phyloP scores from a whole-genome alignment of 2,329 filamentous ascomycete species.

The Biscogniauxia marginata region DNA sequence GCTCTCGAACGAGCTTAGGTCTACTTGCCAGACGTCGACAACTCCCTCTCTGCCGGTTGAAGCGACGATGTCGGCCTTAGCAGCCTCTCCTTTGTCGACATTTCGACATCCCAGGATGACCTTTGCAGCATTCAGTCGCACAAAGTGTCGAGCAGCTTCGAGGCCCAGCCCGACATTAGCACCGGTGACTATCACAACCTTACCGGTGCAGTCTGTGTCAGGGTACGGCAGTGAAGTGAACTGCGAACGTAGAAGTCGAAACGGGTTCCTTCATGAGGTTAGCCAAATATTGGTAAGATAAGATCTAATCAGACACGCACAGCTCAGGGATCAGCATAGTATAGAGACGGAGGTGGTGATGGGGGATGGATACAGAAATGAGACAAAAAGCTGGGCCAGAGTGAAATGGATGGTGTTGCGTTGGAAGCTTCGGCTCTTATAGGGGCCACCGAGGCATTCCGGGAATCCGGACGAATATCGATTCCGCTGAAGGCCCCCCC shows the following conservation, averaged over 20 bases:
- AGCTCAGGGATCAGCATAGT: neutral
- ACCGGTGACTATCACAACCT: conserved; percentile 43
- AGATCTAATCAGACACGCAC: neutral
- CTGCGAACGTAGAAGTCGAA: neutral
- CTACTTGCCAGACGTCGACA: conserved; percentile 45
- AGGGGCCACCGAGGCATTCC: too few relatives aligned
- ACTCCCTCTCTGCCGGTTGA: conserved; percentile 21
- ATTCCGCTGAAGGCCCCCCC: too few relatives aligned
- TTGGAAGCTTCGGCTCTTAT: too few relatives aligned
- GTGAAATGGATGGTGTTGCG: too few relatives aligned
- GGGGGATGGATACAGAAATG: neutral
- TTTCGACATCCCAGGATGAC: conserved; percentile 44
- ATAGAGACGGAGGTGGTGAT: neutral
- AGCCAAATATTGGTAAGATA: neutral
- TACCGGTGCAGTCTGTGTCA: conserved; percentile 31
- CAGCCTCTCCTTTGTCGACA: conserved; percentile 40
- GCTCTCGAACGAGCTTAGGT: conserved; percentile 40
- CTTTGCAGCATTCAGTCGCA: conserved; percentile 37
- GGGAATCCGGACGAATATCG: too few relatives aligned
- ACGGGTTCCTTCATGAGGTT: neutral
- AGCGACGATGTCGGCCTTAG: conserved; percentile 36
- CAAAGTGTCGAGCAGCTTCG: conserved; percentile 42
- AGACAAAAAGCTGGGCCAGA: neutral
- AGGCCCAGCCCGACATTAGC: conserved; percentile 42
- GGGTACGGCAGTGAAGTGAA: conserved; percentile 4